Base-by-base conservation (phyloP, 2,329 filamentous ascomycete species). In the Juglanconis sp. region DNA sequence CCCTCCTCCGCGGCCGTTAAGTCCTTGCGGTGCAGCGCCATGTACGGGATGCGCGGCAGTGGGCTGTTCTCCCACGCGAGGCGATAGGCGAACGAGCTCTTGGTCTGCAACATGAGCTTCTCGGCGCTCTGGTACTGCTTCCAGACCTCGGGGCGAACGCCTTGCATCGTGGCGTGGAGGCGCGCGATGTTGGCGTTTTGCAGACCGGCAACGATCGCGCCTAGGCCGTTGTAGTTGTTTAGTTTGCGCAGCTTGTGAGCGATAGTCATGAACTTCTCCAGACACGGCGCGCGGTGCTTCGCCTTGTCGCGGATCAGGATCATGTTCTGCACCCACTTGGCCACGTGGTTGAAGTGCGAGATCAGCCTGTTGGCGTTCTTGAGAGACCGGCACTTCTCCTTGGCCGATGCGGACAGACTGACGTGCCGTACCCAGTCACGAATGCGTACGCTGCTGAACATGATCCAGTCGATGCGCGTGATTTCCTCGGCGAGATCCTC, bases 141-240 rank as follows among this genome's bases (percentile, higher is more conserved):
- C 67, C 90, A 88, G 0, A 87, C 83, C 1, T 88, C 83, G 6
- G 83, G 75, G 2, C 90, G 82, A 3, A 98, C 86, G 15, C 97
- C 76, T 13, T 89, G 86, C 62, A 89, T 83, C 0, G 95, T 98
- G 67, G 92, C 89, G 0, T 83, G 79, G 1, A 99, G 83, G 17
- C 95, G 89, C 70, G 95, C 89, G 34, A 99, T 88, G 0, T 92
- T 87, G 2, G 90, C 91, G 61, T 91, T 90, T 71, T 96, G 96
- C 69, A 99, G 89, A 8, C 94, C 95, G 6, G 95, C 94, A 60
- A 99, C 84, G 40, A 99, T 87, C 7, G 95, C 94, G n/a, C 93
- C 94, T 1, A 99, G 80, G 0, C 92, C 90, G 72, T 98, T 98
- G 79, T 98, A 99, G 74, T 99, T 98, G 78, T 98, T 97, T 63